Evolutionary conservation across 306 rosid genomes (phyloP).

Genomic region (Castanospermum australe): DNA sequence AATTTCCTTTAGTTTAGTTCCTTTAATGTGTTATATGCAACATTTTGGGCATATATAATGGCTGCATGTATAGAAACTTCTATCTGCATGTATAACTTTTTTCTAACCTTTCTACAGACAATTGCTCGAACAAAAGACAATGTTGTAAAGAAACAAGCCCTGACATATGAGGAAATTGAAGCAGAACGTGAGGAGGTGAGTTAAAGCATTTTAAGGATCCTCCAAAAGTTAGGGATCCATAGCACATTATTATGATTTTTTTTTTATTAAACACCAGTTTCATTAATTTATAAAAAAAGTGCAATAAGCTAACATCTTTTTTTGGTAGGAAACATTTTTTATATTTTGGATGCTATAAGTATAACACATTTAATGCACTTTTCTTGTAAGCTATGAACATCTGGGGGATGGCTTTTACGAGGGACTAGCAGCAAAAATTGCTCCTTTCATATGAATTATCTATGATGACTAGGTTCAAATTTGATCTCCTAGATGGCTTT

Average conservation of each 20-base stretch:
- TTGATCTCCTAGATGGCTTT: constrained; percentile 9
- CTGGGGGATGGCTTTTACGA: constrained; percentile 1
- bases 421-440: not conserved
- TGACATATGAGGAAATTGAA: constrained; percentile 94
- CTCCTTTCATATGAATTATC: not conserved
- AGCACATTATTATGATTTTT: not conserved
- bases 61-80: not conserved
- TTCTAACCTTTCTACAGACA: constrained; percentile 52
- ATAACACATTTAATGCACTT: not conserved
- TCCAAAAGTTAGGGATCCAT: constrained; percentile 1
- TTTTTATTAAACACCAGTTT: constrained; percentile 13
- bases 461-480: not conserved
- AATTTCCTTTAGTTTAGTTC: constrained; percentile 3
- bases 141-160: constrained; percentile 89
- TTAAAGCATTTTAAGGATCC: constrained; percentile 3
- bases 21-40: constrained; percentile 9
- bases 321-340: not conserved
- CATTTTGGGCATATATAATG: not conserved
- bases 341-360: not conserved
- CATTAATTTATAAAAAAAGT: not conserved
- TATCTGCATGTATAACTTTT: constrained; percentile 18
- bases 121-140: constrained; percentile 86
- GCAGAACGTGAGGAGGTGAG: constrained; percentile 97
- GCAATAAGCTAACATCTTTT: not conserved
- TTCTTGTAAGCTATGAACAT: constrained; percentile 9